Evolutionary conservation across 345 rosid genomes (phyloP), one percentile per base, ranked within the genome.

Genomic region (Limnanthes douglasii): DNA sequence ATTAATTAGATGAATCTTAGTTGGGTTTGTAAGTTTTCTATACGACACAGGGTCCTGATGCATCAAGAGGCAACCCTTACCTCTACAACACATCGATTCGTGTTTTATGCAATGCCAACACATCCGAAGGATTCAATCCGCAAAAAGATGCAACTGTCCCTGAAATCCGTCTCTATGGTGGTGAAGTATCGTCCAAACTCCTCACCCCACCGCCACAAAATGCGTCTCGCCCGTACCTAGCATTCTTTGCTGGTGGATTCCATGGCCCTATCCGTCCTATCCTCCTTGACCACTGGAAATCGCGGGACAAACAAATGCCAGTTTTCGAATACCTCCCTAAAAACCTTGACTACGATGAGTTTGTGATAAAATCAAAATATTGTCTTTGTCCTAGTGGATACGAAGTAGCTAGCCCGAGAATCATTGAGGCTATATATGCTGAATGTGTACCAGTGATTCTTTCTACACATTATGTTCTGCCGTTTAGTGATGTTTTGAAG

Each of bases 351-450:
- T 85, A 76, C 40, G 43, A 27, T 4, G 47, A 49, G 0, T 69
- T 66, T 82, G 45, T 85, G 52, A 67, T 52, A 37, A 64, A 37
- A 20, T 70, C 78, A 59, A 75, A 54, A 59, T 75, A 37, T 18
- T 75, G 94, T 51, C 54, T 78, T 4, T 83, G 92, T 41, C 92
- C 95, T 0, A 78, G 92, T 5, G 86, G 95, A n/a, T 65, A 72
- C 22, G 95, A 78, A 55, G 95, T 83, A 8, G 95, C 83, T 5
- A 72, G 80, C 48, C 92, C 95, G 8, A 75, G 95, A 46, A 59
- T 83, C 21, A 75, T 61, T 0, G 90, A 83, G 45, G 73, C 90
- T 0, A 75, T 83, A 15, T 83, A 78, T 14, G 70, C 69, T 0
- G 90, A 41, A 13, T 78, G 90, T 36, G 78, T 83, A 21, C 95